These are phyloP conservation scores for Curvularia sp. DNA, from an alignment of 2,329 filamentous ascomycete species.

Conservation along the genomic window DNA sequence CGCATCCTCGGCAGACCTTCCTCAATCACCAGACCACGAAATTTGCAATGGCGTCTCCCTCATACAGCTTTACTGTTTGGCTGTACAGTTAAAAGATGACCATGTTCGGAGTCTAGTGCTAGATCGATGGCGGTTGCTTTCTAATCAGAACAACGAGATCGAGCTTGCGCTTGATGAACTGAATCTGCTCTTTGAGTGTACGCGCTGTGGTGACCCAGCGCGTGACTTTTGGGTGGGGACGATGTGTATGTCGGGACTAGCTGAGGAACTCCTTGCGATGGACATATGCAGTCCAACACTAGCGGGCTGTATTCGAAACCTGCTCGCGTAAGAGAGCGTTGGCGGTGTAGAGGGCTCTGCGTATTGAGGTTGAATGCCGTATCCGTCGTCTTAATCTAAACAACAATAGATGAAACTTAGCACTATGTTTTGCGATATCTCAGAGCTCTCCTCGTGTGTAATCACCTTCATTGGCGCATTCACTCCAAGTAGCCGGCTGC, in stretches of 20 bases:
- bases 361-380: background rate
- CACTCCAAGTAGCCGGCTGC: no score
- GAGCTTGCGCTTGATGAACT: constrained; percentile 6
- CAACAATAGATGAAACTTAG: no score
- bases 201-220: constrained; percentile 4
- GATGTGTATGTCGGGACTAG: background rate
- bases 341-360: background rate
- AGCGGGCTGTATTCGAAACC: background rate
- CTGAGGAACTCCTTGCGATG: constrained; percentile 1
- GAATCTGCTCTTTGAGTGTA: constrained; percentile 12
- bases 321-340: background rate
- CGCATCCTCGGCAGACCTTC: background rate
- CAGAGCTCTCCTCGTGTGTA: no score
- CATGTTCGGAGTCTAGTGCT: constrained; percentile 2
- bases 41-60: background rate
- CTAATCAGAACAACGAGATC: background rate
- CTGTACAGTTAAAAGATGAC: constrained; percentile 8
- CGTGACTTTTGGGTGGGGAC: constrained; percentile 2
- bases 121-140: constrained; percentile 1
- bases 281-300: background rate
- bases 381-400: no score
- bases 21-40: background rate
- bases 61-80: constrained; percentile 11
- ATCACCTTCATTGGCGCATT: background rate
- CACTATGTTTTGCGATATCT: background rate